phyloP scores from a whole-genome alignment of 805 yeast genomes.

The Saturnispora besseyi region DNA sequence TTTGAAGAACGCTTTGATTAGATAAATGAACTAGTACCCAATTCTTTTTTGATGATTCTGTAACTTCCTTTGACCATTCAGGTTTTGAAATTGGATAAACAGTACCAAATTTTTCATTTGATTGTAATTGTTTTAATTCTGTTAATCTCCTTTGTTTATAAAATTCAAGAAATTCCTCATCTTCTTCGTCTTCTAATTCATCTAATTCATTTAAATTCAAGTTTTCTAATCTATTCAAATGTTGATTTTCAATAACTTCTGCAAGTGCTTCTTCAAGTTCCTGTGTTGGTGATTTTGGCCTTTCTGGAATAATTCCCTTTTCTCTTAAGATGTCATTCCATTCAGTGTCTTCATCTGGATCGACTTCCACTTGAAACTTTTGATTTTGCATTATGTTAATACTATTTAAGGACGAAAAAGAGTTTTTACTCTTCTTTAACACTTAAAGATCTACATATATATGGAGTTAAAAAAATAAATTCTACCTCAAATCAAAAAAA shows the following conservation, averaged over 20 bases:
- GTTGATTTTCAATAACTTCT: slow-evolving; percentile 70
- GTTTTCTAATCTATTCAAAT: slow-evolving; percentile 72
- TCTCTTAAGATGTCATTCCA: slow-evolving; percentile 94
- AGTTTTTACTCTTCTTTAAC: too few relatives aligned
- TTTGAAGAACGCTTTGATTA: slow-evolving; percentile 57
- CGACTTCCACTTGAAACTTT: slow-evolving; percentile 75
- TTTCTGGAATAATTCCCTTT: slow-evolving; percentile 88
- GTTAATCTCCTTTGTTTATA: slow-evolving; percentile 71
- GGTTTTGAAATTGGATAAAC: slow-evolving; percentile 77
- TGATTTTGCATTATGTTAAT: slow-evolving; percentile 33
- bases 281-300: slow-evolving; percentile 80
- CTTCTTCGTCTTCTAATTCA: slow-evolving; percentile 85
- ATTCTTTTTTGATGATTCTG: slow-evolving; percentile 60
- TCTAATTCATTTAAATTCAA: slow-evolving; percentile 75
- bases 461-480: background rate
- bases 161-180: slow-evolving; percentile 74
- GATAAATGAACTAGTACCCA: slow-evolving; percentile 76
- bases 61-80: slow-evolving; percentile 79
- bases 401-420: background rate
- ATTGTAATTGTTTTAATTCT: slow-evolving; percentile 57
- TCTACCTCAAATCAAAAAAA: background rate
- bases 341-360: slow-evolving; percentile 94
- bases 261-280: slow-evolving; percentile 82
- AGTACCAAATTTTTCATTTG: slow-evolving; percentile 55
- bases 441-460: too few relatives aligned